Percentiles rank a stretch among this genome's conserved stretches.
Conservation (phyloP, 805 yeast genomes). For the Suhomyces emberorum region DNA sequence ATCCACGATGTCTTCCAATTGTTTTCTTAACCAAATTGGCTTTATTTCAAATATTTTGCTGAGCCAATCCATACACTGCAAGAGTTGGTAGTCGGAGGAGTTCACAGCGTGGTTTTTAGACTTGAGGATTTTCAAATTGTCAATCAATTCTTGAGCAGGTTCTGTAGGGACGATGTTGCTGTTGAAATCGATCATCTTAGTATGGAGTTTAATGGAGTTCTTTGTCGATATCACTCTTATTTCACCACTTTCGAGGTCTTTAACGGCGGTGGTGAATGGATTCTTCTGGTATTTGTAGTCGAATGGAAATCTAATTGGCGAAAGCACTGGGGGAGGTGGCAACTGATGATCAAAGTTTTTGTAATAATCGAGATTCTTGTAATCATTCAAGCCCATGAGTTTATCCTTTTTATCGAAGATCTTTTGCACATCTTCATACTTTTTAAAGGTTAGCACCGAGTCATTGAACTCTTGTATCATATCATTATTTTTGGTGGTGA, state of each 20-base stretch:
- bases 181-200: slow-evolving; percentile 51
- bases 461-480: slow-evolving; percentile 27
- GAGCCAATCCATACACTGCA: slow-evolving; percentile 44
- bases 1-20: slow-evolving; percentile 56
- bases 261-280: slow-evolving; percentile 48
- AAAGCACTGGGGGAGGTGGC: slow-evolving; percentile 85
- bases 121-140: slow-evolving; percentile 29
- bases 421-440: slow-evolving; percentile 21
- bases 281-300: slow-evolving; percentile 76
- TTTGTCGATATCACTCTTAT: slow-evolving; percentile 45
- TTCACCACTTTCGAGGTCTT: slow-evolving; percentile 58
- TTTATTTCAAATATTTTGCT: slow-evolving; percentile 56
- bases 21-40: slow-evolving; percentile 85
- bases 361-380: slow-evolving; percentile 19
- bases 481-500: slow-evolving; percentile 53
- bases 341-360: slow-evolving; percentile 49
- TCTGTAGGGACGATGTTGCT: slow-evolving; percentile 42
- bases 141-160: slow-evolving; percentile 48
- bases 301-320: slow-evolving; percentile 72
- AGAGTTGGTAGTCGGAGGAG: slow-evolving; percentile 28
- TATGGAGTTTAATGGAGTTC: slow-evolving; percentile 48
- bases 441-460: slow-evolving; percentile 20
- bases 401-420: slow-evolving; percentile 22
- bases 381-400: slow-evolving; percentile 27
- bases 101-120: slow-evolving; percentile 32